Conservation (phyloP, 2,329 filamentous ascomycete species). For the Helotiales sp. region DNA sequence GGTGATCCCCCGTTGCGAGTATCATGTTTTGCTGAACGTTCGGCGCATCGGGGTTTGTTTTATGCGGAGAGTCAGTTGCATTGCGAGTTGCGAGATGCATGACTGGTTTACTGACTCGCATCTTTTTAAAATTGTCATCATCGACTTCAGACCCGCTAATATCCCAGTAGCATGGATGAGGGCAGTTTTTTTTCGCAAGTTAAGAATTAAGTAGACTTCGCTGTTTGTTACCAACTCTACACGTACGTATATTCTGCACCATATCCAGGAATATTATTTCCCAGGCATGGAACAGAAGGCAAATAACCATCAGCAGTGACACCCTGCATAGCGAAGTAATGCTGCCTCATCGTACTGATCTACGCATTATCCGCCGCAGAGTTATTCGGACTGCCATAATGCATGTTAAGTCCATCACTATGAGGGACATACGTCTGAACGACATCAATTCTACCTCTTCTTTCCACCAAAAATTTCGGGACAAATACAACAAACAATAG, state of each 20-base stretch:
- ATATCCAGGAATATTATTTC: slow-evolving; percentile 36
- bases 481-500: too few species aligned
- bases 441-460: neutral
- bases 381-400: slow-evolving; percentile 52
- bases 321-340: slow-evolving; percentile 49
- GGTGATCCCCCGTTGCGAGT: neutral
- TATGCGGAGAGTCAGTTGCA: neutral
- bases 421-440: slow-evolving; percentile 51
- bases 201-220: too few species aligned
- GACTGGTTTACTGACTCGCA: neutral
- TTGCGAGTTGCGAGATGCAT: neutral
- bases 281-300: slow-evolving; percentile 48
- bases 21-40: neutral
- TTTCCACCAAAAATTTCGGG: too few species aligned
- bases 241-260: slow-evolving; percentile 32
- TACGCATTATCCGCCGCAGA: slow-evolving; percentile 45
- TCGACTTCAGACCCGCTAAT: too few species aligned
- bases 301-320: slow-evolving; percentile 45
- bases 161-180: neutral
- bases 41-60: neutral
- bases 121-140: neutral
- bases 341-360: slow-evolving; percentile 51
- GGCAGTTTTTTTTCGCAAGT: too few species aligned
- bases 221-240: neutral
- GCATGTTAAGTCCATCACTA: slow-evolving; percentile 51